These are phyloP conservation scores for Ceratocystis eucalypticola DNA, from an alignment of 2,329 filamentous ascomycete species.

Conservation along the genomic window DNA sequence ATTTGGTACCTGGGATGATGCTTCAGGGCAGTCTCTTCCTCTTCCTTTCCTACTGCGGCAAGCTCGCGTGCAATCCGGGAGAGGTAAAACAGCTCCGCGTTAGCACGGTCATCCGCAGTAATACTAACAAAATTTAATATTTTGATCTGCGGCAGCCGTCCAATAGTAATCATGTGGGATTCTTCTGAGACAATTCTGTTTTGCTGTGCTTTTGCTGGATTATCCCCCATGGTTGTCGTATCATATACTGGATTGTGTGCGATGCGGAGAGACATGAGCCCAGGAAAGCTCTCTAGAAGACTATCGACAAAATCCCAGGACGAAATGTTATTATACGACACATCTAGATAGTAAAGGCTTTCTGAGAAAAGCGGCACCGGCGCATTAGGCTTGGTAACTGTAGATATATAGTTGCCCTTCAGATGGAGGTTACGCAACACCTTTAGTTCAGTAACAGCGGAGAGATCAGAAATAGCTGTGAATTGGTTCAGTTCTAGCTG, in stretches of 20 bases:
- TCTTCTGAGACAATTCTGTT: constrained; percentile 41
- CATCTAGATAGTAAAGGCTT: constrained; percentile 50
- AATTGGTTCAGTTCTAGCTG: constrained; percentile 64
- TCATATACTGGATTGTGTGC: constrained; percentile 77
- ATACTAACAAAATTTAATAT: constrained; percentile 63
- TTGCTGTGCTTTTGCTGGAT: constrained; percentile 35
- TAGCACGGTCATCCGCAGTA: constrained; percentile 58
- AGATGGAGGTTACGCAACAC: constrained; percentile 51
- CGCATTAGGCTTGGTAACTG: constrained; percentile 24
- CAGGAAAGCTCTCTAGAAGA: constrained; percentile 55
- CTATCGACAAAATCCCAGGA: constrained; percentile 63
- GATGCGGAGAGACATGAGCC: constrained; percentile 60
- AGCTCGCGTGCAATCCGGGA: constrained; percentile 69
- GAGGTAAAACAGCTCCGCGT: constrained; percentile 90
- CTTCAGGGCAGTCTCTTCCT: constrained; percentile 39
- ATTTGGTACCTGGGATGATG: constrained; percentile 59
- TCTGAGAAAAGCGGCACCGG: constrained; percentile 37
- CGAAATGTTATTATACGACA: constrained; percentile 57
- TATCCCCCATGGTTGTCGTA: constrained; percentile 23
- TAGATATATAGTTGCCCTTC: constrained; percentile 59
- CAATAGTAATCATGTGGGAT: constrained; percentile 77
- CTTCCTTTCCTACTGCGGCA: constrained; percentile 40
- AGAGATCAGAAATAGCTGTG: constrained; percentile 42
- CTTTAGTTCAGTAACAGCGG: constrained; percentile 37
- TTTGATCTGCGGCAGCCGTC: constrained; percentile 54